phyloP scores from a whole-genome alignment of 2,329 filamentous ascomycete genomes.

The Paraphaeosphaeria sporulosa region DNA sequence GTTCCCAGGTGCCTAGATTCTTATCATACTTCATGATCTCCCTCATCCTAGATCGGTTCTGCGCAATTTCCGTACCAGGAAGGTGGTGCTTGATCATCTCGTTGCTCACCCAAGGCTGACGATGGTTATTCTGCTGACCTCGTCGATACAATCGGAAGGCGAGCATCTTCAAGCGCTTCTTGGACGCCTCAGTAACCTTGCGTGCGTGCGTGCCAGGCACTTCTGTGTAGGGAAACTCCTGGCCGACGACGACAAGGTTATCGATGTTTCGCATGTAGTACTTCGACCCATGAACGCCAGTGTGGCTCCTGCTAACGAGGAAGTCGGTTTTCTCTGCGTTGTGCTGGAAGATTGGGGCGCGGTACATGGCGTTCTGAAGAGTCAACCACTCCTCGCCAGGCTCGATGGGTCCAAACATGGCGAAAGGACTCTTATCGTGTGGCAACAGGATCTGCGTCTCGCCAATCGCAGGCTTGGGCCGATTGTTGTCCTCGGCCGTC shows the following conservation, averaged over 20 bases:
- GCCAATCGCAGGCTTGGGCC: constrained; percentile 83
- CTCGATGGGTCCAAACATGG: constrained; percentile 91
- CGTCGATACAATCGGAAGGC: constrained; percentile 87
- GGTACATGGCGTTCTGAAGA: constrained; percentile 93
- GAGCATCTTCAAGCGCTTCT: constrained; percentile 96
- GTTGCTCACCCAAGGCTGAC: constrained; percentile 83
- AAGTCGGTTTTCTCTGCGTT: constrained; percentile 81
- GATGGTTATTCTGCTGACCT: constrained; percentile 72
- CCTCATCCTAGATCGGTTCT: constrained; percentile 95
- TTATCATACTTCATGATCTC: constrained; percentile 95
- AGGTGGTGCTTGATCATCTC: constrained; percentile 72
- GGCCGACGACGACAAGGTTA: constrained; percentile 88
- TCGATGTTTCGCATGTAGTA: constrained; percentile 92
- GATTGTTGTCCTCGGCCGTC: constrained; percentile 74
- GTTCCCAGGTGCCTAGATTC: constrained; percentile 80
- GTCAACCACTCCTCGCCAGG: constrained; percentile 90
- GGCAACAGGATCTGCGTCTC: constrained; percentile 88
- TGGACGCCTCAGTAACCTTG: constrained; percentile 95
- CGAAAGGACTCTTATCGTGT: constrained; percentile 95
- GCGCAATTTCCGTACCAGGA: constrained; percentile 89
- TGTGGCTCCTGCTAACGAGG: constrained; percentile 82
- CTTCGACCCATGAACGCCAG: constrained; percentile 75
- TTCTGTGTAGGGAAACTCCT: constrained; percentile 90
- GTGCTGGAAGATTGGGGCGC: constrained; percentile 92
- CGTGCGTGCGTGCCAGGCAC: constrained; percentile 92